Evolutionary conservation across 2,329 filamentous ascomycete genomes (phyloP).

Genomic region (Alternaria alternata): DNA sequence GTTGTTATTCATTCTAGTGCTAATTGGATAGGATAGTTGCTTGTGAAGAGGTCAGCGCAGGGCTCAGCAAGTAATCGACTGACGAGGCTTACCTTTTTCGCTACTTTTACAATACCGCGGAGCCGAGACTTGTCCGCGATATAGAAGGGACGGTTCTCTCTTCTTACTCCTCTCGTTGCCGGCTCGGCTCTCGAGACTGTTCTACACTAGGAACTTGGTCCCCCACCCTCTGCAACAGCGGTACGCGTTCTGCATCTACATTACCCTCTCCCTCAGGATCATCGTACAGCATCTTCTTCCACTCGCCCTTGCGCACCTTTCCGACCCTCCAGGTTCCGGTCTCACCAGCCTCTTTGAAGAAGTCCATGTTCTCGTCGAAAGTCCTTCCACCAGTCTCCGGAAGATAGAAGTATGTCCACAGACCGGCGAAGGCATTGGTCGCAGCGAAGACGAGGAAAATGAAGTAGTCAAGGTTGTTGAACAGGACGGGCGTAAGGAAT

Average conservation of each 20-base stretch:
- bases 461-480: constrained; percentile 67
- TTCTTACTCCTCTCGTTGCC: background rate
- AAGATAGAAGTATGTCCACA: constrained; percentile 62
- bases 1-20: background rate
- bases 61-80: background rate
- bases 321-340: constrained; percentile 62
- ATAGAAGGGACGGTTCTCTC: background rate
- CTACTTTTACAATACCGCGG: background rate
- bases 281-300: constrained; percentile 54
- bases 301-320: constrained; percentile 63
- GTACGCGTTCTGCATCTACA: constrained; percentile 55
- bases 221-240: constrained; percentile 54
- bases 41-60: background rate
- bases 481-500: constrained; percentile 65
- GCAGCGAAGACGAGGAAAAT: constrained; percentile 65
- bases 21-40: background rate
- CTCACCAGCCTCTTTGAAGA: constrained; percentile 63
- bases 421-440: constrained; percentile 63
- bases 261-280: constrained; percentile 45
- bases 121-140: background rate
- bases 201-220: constrained; percentile 52
- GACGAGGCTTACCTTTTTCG: background rate
- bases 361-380: constrained; percentile 68
- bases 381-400: constrained; percentile 66
- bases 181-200: constrained; percentile 7